These are phyloP conservation scores for Piloderma croceum DNA, from an alignment of 768 basidiomycete species.

Conservation along the genomic window DNA sequence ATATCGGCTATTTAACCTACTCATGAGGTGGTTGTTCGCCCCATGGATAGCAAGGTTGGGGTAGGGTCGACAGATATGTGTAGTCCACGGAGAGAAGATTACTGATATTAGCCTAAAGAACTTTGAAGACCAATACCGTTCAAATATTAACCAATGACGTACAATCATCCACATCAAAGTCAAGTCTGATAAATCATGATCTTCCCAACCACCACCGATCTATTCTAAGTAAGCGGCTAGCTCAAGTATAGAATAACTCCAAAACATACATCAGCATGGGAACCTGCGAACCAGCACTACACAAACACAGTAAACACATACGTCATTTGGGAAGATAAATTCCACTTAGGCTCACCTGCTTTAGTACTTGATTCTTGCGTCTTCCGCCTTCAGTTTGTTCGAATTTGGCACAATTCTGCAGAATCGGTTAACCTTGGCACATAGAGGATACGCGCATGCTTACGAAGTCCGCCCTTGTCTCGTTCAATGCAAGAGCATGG, in stretches of 20 bases:
- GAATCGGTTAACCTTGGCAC: background rate
- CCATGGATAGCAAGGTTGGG: constrained; percentile 52
- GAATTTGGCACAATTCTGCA: constrained; percentile 58
- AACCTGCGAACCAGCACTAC: constrained; percentile 71
- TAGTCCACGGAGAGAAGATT: constrained; percentile 53
- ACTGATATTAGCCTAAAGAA: constrained; percentile 47
- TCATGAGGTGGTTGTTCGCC: constrained; percentile 58
- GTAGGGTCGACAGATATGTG: constrained; percentile 44
- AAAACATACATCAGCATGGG: constrained; percentile 29
- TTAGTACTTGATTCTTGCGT: constrained; percentile 51
- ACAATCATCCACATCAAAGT: constrained; percentile 63
- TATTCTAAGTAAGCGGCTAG: constrained; percentile 23
- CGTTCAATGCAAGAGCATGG: constrained; percentile 67
- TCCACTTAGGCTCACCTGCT: constrained; percentile 41
- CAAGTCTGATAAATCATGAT: constrained; percentile 65
- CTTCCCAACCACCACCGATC: constrained; percentile 66
- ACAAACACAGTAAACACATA: constrained; percentile 1
- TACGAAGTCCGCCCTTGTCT: constrained; percentile 65
- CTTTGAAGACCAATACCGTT: constrained; percentile 4
- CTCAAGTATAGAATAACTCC: too few relatives aligned
- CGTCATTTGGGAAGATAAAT: background rate
- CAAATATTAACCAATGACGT: constrained; percentile 20
- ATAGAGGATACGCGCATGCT: constrained; percentile 14
- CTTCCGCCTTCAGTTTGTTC: constrained; percentile 49
- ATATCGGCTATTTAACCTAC: constrained; percentile 32